phyloP scores from a whole-genome alignment of 139 green algal species.

The Chlorokybus atmophyticus region DNA sequence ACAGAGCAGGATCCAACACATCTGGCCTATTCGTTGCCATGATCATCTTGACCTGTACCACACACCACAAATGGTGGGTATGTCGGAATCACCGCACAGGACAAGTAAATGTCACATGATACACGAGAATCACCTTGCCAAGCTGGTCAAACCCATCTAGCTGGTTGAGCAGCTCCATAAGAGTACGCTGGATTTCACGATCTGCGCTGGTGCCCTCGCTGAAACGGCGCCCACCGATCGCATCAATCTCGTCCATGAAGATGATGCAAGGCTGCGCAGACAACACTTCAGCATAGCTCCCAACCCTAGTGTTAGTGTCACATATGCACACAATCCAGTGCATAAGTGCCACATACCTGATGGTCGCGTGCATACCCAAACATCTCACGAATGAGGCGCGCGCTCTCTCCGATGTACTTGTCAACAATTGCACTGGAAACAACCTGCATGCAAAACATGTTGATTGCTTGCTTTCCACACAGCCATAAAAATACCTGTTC shows the following conservation, averaged over 20 bases:
- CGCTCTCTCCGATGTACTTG: constrained; percentile 98
- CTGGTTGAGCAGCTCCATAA: constrained; percentile 97
- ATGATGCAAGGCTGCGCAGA: constrained; percentile 36
- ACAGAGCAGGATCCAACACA: constrained; percentile 91
- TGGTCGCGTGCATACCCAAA: constrained; percentile 91
- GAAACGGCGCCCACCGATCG: constrained; percentile 91
- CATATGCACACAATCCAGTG: background rate
- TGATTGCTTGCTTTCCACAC: background rate
- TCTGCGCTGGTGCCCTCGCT: constrained; percentile 93
- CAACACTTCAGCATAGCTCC: background rate
- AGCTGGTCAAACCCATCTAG: constrained; percentile 96
- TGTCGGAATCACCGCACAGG: background rate
- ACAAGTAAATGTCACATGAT: background rate
- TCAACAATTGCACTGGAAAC: constrained; percentile 92
- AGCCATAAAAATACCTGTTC: background rate
- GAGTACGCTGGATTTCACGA: constrained; percentile 95
- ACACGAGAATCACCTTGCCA: constrained; percentile 68
- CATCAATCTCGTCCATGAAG: constrained; percentile 74
- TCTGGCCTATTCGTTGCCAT: constrained; percentile 60
- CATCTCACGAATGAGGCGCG: constrained; percentile 95
- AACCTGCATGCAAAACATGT: constrained; percentile 40
- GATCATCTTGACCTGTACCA: constrained; percentile 47
- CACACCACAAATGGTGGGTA: too few species aligned
- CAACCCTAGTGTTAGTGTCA: background rate
- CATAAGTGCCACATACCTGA: constrained; percentile 37